Evolutionary conservation across 179 eudicot genomes (phyloP), one percentile per base, ranked within the genome.

Genomic region (Beta macrorhiza): DNA sequence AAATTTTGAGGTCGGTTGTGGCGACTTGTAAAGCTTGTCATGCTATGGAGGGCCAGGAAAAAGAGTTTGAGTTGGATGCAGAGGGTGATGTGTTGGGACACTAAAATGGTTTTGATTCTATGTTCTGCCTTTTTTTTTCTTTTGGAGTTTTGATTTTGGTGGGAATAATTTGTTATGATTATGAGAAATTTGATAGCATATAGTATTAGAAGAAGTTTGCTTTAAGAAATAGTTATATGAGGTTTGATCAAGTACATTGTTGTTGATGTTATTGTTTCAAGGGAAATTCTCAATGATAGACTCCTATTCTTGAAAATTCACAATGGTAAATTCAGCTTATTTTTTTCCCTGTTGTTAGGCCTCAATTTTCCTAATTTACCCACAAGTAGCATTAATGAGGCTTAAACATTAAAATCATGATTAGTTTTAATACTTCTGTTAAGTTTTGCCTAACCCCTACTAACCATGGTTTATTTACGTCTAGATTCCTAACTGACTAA

Each of bases 11-110:
- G 85, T 82, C 90, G 52, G 84, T 91, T 78, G 88, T 93, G 78
- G 86, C 89, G 12, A 89, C 90, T 1, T 93, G 98, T 78, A 89
- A 88, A 82, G 91, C 91, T 64, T 92, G 98, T 52, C 97, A 93
- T 80, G 95, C 98, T 8, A 89, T 93, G 75, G 83, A 89, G 65
- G 77, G 79, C 32, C 81, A 81, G 16, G 84, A 82, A 3, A 87
- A 82, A 3, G 88, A 77, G 72, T 80, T 83, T 85, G 86, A 81
- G 82, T 81, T 85, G 86, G 85, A 83, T 69, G 76, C 16, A 25
- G 22, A 51, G 52, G 68, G 58, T 79, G 75, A 45, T 63, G 76
- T 81, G 51, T 22, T 76, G 0, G 74, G 78, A 19, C 74, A 56
- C 22, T 84, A 67, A 61, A 76, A 61, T 22, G 57, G 44, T 56